Percentiles rank a stretch among this genome's conserved stretches.
Evolutionary conservation across 495 filamentous ascomycete species (phyloP).

Genomic region (Penicillium lagena): DNA sequence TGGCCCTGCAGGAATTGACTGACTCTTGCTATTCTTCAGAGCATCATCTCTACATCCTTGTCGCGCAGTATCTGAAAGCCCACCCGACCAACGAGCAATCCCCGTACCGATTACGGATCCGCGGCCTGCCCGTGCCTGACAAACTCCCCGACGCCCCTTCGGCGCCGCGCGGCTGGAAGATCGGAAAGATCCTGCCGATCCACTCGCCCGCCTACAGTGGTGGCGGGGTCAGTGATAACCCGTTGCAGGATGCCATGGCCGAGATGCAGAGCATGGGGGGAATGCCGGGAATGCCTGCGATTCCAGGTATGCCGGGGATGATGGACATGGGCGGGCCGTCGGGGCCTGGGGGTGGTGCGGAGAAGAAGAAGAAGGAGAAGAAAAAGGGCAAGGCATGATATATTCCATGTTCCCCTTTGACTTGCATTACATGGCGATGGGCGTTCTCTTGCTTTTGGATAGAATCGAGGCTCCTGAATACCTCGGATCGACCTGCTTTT

Average conservation of each 20-base stretch:
- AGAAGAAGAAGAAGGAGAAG: constrained; percentile 47
- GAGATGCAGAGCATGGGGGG: constrained; percentile 70
- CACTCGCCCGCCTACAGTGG: constrained; percentile 86
- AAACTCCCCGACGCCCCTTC: constrained; percentile 65
- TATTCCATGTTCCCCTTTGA: constrained; percentile 1
- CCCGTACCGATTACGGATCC: constrained; percentile 58
- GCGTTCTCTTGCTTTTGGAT: constrained; percentile 21
- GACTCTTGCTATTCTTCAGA: constrained; percentile 37
- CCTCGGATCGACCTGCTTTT: constrained; percentile 1
- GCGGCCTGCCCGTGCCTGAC: constrained; percentile 57
- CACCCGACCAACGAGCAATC: constrained; percentile 71
- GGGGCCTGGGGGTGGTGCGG: constrained; percentile 24
- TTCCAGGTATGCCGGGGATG: constrained; percentile 39
- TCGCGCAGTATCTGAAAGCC: constrained; percentile 64
- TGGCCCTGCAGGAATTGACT: not conserved
- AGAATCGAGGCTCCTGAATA: constrained; percentile 15
- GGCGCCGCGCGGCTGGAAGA: constrained; percentile 88
- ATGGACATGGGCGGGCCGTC: constrained; percentile 24
- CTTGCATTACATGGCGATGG: constrained; percentile 32
- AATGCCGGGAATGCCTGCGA: constrained; percentile 43
- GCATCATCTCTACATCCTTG: constrained; percentile 75
- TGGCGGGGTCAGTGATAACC: constrained; percentile 91
- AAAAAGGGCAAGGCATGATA: constrained; percentile 40
- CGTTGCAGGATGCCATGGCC: constrained; percentile 95
- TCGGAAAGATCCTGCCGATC: constrained; percentile 73